Percentiles rank a stretch among this genome's conserved stretches.
These are phyloP conservation scores for Cryphonectria radicalis DNA, from an alignment of 2,329 filamentous ascomycete genomes.

Conservation along the genomic window DNA sequence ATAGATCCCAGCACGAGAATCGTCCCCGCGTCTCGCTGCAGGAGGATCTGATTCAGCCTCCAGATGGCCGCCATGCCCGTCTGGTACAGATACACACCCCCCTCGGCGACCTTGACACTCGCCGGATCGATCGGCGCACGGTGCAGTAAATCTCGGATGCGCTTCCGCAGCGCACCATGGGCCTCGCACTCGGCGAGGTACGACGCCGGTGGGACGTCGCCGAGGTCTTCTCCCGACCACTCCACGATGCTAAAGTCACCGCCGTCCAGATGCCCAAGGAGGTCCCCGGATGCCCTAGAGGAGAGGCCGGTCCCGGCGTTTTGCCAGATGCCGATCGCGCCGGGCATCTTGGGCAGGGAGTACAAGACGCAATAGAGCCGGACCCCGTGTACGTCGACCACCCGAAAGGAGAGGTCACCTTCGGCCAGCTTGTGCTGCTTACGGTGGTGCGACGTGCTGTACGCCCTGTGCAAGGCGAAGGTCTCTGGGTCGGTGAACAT, in stretches of 20 bases:
- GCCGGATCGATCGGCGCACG: constrained; percentile 43
- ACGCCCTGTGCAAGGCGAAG: constrained; percentile 35
- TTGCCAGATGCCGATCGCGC: constrained; percentile 50
- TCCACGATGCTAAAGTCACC: constrained; percentile 40
- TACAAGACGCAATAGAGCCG: constrained; percentile 51
- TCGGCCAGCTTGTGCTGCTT: constrained; percentile 41
- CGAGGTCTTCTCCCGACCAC: constrained; percentile 31
- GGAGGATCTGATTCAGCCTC: constrained; percentile 45
- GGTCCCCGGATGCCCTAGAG: constrained; percentile 49
- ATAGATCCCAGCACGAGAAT: constrained; percentile 54
- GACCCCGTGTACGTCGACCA: constrained; percentile 47
- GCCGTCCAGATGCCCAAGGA: constrained; percentile 43
- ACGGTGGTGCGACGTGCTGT: constrained; percentile 42
- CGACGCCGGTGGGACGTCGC: constrained; percentile 39
- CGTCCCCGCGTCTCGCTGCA: constrained; percentile 39
- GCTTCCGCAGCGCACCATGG: constrained; percentile 44
- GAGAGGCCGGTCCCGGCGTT: constrained; percentile 52
- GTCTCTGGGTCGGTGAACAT: constrained; percentile 38
- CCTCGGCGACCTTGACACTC: constrained; percentile 34
- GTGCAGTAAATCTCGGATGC: constrained; percentile 48
- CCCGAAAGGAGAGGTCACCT: constrained; percentile 43
- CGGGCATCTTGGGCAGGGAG: constrained; percentile 41
- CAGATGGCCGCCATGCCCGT: constrained; percentile 60
- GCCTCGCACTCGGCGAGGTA: constrained; percentile 44
- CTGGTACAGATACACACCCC: constrained; percentile 57